Conservation (phyloP, 805 yeast species). For the Cyberlindnera xylosilytica region DNA sequence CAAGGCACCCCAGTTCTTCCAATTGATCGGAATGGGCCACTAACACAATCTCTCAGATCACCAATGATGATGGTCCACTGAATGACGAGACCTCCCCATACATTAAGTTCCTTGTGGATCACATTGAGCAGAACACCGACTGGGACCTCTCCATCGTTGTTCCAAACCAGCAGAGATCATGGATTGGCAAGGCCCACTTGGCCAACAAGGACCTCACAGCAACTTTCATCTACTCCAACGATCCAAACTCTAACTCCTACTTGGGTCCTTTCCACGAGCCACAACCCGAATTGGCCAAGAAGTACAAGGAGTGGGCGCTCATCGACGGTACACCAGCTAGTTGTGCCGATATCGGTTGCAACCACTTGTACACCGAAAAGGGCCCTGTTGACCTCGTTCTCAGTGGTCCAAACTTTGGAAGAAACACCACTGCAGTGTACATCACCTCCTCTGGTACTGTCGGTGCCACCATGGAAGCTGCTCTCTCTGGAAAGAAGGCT, state of each 20-base stretch:
- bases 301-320: slow-evolving; percentile 76
- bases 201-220: slow-evolving; percentile 67
- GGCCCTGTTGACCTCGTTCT: slow-evolving; percentile 79
- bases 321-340: slow-evolving; percentile 96
- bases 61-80: slow-evolving; percentile 97
- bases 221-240: slow-evolving; percentile 60
- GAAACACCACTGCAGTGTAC: slow-evolving; percentile 86
- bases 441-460: slow-evolving; percentile 91
- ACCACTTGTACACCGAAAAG: slow-evolving; percentile 54
- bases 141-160: slow-evolving; percentile 86
- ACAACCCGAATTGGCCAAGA: slow-evolving; percentile 34
- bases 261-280: slow-evolving; percentile 67
- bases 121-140: slow-evolving; percentile 58
- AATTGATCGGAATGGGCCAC: no score
- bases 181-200: slow-evolving; percentile 98
- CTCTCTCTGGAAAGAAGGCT: slow-evolving; percentile 58
- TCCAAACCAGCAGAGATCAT: slow-evolving; percentile 80
- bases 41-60: slow-evolving; percentile 36
- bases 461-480: slow-evolving; percentile 96
- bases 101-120: slow-evolving; percentile 74
- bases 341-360: slow-evolving; percentile 85
- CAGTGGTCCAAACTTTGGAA: slow-evolving; percentile 95
- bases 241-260: slow-evolving; percentile 45
- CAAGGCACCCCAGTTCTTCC: no score
- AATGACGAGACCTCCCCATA: slow-evolving; percentile 79